A percentile compares a stretch with the other conserved stretches of the same genome.
Evolutionary conservation across 2,329 filamentous ascomycete species (phyloP).

Genomic region (Mycosphaerelloides madeirae): DNA sequence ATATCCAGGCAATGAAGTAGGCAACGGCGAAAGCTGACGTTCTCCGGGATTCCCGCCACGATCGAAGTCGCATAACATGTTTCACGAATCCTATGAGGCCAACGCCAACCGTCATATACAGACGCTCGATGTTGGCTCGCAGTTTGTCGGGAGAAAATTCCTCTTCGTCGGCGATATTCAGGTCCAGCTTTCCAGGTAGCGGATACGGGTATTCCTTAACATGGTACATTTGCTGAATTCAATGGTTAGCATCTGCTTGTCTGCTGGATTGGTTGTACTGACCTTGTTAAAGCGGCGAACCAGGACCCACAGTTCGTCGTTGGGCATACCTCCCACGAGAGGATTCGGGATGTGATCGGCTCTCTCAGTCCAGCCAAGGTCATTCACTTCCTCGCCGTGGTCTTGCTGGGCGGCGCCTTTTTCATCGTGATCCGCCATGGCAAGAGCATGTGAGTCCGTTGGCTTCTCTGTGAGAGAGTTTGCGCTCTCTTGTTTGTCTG

Average conservation of each 20-base stretch:
- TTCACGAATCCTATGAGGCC: constrained; percentile 63
- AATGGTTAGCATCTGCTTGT: constrained; percentile 21
- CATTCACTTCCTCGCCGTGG: constrained; percentile 52
- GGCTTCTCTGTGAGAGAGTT: constrained; percentile 38
- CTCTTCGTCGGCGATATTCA: constrained; percentile 76
- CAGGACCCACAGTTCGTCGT: constrained; percentile 70
- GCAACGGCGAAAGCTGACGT: constrained; percentile 63
- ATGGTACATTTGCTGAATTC: constrained; percentile 56
- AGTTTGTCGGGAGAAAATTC: constrained; percentile 83
- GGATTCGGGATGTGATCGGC: constrained; percentile 53
- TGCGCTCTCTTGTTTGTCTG: constrained; percentile 27
- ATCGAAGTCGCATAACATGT: constrained; percentile 70
- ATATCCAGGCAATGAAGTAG: constrained; percentile 63
- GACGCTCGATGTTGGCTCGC: constrained; percentile 67
- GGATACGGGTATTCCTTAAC: constrained; percentile 63
- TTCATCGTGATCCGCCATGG: constrained; percentile 42
- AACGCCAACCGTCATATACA: constrained; percentile 76
- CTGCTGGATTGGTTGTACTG: constrained; percentile 6
- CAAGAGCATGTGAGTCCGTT: constrained; percentile 46
- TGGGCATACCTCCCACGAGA: constrained; percentile 63
- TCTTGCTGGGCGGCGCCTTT: constrained; percentile 42
- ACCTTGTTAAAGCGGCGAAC: constrained; percentile 71
- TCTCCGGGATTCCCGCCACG: constrained; percentile 69
- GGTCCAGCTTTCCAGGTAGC: constrained; percentile 65
- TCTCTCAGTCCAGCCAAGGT: constrained; percentile 66